These are phyloP conservation scores for Debaryomyces robertsiae DNA, from an alignment of 1,139 yeast species.

Conservation along the genomic window DNA sequence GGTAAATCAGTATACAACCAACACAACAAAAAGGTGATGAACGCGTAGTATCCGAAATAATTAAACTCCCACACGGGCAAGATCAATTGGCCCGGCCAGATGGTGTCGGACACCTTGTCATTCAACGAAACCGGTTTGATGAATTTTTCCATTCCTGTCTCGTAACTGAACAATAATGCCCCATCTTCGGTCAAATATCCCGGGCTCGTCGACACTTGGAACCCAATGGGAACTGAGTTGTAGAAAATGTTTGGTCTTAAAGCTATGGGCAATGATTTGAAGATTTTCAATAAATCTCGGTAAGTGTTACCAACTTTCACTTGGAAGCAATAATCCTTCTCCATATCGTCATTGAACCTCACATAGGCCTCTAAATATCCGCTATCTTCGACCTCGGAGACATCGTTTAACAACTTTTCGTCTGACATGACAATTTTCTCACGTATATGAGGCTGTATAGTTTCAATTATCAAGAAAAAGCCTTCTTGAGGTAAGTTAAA, in stretches of 20 bases:
- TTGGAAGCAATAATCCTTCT: conserved; percentile 88
- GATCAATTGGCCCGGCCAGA: conserved; percentile 90
- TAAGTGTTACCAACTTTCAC: conserved; percentile 61
- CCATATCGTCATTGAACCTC: conserved; percentile 81
- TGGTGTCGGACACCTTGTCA: conserved; percentile 56
- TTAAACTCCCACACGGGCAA: conserved; percentile 78
- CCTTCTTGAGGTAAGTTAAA: neutral
- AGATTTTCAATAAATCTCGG: conserved; percentile 60
- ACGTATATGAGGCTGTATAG: neutral
- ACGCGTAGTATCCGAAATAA: conserved; percentile 46
- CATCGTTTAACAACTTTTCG: conserved; percentile 14
- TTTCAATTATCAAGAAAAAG: conserved; percentile 2
- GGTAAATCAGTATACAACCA: conserved; percentile 97
- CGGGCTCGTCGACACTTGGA: conserved; percentile 70
- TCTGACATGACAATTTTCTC: conserved; percentile 9
- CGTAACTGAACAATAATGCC: conserved; percentile 65
- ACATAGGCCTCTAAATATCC: conserved; percentile 66
- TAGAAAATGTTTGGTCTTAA: conserved; percentile 81
- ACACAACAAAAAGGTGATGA: conserved; percentile 47
- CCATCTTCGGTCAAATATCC: conserved; percentile 88
- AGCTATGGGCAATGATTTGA: conserved; percentile 67
- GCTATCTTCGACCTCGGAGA: conserved; percentile 21
- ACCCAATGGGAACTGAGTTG: conserved; percentile 62
- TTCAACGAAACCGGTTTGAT: conserved; percentile 45
- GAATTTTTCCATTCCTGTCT: conserved; percentile 53